phyloP scores from a whole-genome alignment of 345 rosid species.

The Eucalyptus cloeziana region DNA sequence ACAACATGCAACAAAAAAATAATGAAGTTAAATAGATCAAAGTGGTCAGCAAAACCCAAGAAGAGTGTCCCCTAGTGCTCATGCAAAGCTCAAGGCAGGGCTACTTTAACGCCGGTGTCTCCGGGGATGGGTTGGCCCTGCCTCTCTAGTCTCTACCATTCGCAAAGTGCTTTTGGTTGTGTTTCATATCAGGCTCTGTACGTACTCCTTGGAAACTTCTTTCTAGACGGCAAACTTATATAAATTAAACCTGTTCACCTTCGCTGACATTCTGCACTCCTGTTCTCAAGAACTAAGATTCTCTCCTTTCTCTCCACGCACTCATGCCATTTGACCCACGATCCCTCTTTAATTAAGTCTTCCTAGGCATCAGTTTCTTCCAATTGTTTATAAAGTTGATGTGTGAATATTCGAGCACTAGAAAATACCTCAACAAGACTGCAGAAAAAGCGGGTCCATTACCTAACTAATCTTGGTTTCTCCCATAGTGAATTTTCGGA shows the following conservation, averaged over 20 bases:
- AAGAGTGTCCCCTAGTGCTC: background rate
- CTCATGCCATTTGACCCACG: background rate
- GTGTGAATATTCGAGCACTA: background rate
- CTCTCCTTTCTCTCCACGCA: background rate
- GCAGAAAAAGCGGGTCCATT: background rate
- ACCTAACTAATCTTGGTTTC: background rate
- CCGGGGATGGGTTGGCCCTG: background rate
- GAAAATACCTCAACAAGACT: background rate
- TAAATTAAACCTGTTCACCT: background rate
- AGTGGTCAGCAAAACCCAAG: constrained; percentile 20
- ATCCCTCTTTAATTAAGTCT: background rate
- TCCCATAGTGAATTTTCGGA: background rate
- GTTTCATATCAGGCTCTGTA: background rate
- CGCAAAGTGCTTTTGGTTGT: background rate
- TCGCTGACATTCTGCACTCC: background rate
- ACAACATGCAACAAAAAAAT: background rate
- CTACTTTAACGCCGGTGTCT: constrained; percentile 4
- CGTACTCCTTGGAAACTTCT: background rate
- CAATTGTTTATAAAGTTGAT: background rate
- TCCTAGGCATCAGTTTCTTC: background rate
- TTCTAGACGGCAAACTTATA: background rate
- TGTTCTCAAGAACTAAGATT: background rate
- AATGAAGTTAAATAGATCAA: background rate
- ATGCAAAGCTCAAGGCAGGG: background rate
- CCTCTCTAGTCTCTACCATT: background rate